Conservation (phyloP, 306 rosid genomes). For the Sicyos baderoa region DNA sequence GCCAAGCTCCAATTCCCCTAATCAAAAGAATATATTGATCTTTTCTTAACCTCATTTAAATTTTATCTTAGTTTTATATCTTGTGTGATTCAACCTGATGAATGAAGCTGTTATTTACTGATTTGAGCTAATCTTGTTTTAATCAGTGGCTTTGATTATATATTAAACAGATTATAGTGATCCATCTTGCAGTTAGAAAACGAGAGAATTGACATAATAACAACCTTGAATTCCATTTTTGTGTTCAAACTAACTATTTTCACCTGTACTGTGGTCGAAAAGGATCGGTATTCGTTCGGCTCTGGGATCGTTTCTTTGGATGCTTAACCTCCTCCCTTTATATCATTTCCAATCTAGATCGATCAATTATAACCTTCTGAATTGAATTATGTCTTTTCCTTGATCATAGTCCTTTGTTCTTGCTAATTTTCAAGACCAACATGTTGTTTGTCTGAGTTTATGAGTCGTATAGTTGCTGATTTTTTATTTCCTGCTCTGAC, state of each 20-base stretch:
- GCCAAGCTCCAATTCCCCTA: no score
- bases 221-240: background rate
- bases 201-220: background rate
- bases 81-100: background rate
- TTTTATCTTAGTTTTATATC: constrained; percentile 16
- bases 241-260: background rate
- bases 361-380: background rate
- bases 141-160: background rate
- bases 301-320: background rate
- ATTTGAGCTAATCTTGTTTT: background rate
- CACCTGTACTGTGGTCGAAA: background rate
- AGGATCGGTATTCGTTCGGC: background rate
- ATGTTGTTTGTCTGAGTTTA: background rate
- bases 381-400: background rate
- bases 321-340: background rate
- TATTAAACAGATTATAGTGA: background rate
- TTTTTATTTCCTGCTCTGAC: background rate
- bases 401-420: background rate
- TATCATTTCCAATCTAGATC: background rate
- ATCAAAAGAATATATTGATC: background rate
- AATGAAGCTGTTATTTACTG: background rate
- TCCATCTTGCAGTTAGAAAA: background rate
- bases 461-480: background rate
- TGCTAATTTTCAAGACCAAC: background rate
- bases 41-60: background rate